Conservation (phyloP, 2,329 filamentous ascomycete genomes). For the Cordyceps militaris region DNA sequence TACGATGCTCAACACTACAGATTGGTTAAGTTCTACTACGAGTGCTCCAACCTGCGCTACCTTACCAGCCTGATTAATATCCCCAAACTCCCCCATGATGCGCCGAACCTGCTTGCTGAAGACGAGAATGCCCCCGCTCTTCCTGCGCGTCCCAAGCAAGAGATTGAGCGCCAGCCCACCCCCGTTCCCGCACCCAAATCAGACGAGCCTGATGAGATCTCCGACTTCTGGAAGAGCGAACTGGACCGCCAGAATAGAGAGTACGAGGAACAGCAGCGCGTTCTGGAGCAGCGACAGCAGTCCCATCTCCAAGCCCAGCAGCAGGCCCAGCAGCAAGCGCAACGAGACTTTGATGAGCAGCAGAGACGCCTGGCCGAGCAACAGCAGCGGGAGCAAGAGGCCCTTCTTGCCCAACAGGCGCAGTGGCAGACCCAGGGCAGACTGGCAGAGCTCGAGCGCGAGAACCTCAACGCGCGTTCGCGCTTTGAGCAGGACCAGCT, state of each 20-base stretch:
- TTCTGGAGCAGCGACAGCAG: conserved; percentile 81
- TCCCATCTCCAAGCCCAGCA: conserved; percentile 75
- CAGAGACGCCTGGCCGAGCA: conserved; percentile 83
- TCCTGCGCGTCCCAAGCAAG: conserved; percentile 72
- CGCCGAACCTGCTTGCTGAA: conserved; percentile 79
- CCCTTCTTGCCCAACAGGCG: conserved; percentile 79
- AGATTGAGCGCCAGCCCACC: conserved; percentile 59
- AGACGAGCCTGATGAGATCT: conserved; percentile 88
- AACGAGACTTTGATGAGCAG: conserved; percentile 94
- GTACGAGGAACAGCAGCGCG: conserved; percentile 88
- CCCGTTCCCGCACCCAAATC: conserved; percentile 61
- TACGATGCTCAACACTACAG: conserved; percentile 97
- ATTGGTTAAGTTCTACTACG: conserved; percentile 96
- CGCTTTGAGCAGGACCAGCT: conserved; percentile 97
- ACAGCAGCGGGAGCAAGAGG: conserved; percentile 83
- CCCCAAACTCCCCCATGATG: conserved; percentile 89
- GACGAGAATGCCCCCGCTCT: conserved; percentile 78
- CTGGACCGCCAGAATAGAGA: conserved; percentile 86
- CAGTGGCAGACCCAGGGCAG: conserved; percentile 92
- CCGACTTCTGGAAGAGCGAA: conserved; percentile 96
- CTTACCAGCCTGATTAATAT: conserved; percentile 94
- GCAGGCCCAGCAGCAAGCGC: conserved; percentile 74
- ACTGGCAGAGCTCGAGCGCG: conserved; percentile 89
- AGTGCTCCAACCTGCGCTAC: conserved; percentile 96
- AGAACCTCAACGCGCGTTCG: conserved; percentile 87